Conservation (phyloP, 352 stramenopile genomes). For the Nothophytophthora sp. region DNA sequence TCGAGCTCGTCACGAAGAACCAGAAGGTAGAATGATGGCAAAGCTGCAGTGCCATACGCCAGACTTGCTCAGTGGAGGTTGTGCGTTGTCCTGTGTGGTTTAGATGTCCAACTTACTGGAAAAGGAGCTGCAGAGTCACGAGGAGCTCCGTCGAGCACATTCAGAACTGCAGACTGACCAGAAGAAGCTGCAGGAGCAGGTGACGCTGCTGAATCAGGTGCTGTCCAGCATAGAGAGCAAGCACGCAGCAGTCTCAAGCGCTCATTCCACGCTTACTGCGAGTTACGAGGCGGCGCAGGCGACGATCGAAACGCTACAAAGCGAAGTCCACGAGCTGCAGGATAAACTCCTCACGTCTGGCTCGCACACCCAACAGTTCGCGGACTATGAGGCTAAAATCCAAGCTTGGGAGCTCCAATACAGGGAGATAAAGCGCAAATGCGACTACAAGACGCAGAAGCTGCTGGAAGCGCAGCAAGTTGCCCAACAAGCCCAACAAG, state of each 20-base stretch:
- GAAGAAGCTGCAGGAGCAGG: conserved; percentile 30
- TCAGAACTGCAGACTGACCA: conserved; percentile 28
- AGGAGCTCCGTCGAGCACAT: conserved; percentile 31
- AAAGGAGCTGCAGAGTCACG: conserved; percentile 43
- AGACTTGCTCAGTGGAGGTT: too few species aligned
- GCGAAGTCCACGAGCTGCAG: conserved; percentile 28
- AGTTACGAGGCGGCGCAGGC: conserved; percentile 33
- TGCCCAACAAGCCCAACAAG: conserved; percentile 16
- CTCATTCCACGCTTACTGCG: conserved; percentile 25
- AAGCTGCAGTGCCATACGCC: too few species aligned
- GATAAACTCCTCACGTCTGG: conserved; percentile 19
- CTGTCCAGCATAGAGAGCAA: conserved; percentile 42
- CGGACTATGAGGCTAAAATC: conserved; percentile 47
- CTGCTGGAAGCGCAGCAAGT: conserved; percentile 26
- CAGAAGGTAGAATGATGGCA: conserved; percentile 44
- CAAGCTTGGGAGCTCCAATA: conserved; percentile 36
- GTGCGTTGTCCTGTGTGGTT: not conserved
- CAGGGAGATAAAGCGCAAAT: conserved; percentile 29
- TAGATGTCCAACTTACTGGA: conserved; percentile 58
- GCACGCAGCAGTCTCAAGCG: conserved; percentile 26
- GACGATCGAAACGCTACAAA: conserved; percentile 35
- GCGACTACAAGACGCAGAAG: conserved; percentile 20
- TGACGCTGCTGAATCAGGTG: conserved; percentile 39
- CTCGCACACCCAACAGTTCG: conserved; percentile 22
- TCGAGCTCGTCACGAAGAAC: conserved; percentile 60